These are phyloP conservation scores for Aurantiochytrium sp. DNA, from an alignment of 108 stramenopile genomes.

Conservation along the genomic window DNA sequence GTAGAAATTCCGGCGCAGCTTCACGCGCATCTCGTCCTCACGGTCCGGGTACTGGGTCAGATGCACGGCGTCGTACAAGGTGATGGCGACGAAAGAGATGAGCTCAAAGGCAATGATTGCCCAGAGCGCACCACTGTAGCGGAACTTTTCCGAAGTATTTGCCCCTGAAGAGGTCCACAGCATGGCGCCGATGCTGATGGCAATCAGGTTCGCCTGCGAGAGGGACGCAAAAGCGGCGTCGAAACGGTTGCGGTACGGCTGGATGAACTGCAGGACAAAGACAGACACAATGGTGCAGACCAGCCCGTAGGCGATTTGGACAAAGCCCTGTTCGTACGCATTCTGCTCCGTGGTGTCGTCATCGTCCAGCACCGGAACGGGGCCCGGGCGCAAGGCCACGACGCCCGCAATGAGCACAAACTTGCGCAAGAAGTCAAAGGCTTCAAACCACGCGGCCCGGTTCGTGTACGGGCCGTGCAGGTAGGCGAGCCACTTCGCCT, in stretches of 20 bases:
- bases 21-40: conserved; percentile 30
- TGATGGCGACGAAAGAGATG: neutral
- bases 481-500: neutral
- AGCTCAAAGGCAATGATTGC: neutral
- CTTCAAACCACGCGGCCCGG: neutral
- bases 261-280: neutral
- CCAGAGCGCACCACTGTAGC: neutral
- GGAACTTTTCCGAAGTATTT: neutral
- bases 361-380: neutral
- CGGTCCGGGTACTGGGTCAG: neutral
- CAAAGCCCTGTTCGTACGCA: neutral
- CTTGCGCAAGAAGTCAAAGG: neutral
- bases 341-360: neutral
- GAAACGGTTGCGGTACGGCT: conserved; percentile 20
- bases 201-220: neutral
- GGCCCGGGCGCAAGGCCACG: neutral
- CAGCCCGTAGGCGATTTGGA: neutral
- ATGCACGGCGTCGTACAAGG: neutral
- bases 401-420: neutral
- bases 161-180: neutral
- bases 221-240: conserved; percentile 2
- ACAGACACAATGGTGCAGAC: neutral
- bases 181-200: neutral
- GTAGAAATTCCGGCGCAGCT: neutral
- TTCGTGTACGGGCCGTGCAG: conserved; percentile 19